These are phyloP conservation scores for Brachypodium distachyon DNA, from an alignment of 202 grass and related monocot species.

Conservation along the genomic window DNA sequence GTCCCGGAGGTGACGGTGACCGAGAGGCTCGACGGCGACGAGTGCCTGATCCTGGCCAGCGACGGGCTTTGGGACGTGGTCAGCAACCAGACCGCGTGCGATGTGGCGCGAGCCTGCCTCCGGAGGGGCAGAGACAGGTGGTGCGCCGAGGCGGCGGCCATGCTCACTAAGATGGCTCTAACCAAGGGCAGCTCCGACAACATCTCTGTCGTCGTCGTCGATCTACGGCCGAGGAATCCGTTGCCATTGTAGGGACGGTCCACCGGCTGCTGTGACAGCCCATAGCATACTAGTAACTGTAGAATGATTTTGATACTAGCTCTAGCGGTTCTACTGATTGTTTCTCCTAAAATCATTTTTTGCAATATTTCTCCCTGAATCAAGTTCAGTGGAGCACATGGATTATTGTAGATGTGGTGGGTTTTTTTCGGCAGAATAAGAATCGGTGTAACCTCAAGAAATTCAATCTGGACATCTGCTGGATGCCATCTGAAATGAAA, in stretches of 20 bases:
- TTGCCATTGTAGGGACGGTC: not conserved
- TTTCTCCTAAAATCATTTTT: not conserved
- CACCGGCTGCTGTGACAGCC: not conserved
- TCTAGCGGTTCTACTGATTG: not conserved
- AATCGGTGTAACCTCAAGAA: not conserved
- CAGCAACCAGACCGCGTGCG: constrained; percentile 50
- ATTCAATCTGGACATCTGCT: no score
- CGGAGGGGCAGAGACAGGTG: constrained; percentile 19
- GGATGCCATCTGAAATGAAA: constrained; percentile 1
- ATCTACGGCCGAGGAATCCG: constrained; percentile 24
- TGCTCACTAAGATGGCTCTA: constrained; percentile 72
- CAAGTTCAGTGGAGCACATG: constrained; percentile 33
- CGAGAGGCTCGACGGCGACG: constrained; percentile 24
- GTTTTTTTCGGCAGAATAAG: not conserved
- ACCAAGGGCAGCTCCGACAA: constrained; percentile 54
- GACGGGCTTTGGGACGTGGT: constrained; percentile 75
- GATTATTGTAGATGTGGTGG: not conserved
- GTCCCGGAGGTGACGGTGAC: constrained; percentile 57
- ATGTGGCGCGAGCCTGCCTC: constrained; percentile 37
- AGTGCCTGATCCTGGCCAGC: constrained; percentile 61
- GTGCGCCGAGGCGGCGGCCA: constrained; percentile 50
- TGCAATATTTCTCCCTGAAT: constrained; percentile 26
- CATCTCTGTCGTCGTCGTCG: constrained; percentile 61
- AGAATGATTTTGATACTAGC: not conserved
- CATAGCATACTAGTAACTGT: not conserved